Base-by-base conservation (phyloP, 495 filamentous ascomycete species). In the Chlorociboria aeruginascens region DNA sequence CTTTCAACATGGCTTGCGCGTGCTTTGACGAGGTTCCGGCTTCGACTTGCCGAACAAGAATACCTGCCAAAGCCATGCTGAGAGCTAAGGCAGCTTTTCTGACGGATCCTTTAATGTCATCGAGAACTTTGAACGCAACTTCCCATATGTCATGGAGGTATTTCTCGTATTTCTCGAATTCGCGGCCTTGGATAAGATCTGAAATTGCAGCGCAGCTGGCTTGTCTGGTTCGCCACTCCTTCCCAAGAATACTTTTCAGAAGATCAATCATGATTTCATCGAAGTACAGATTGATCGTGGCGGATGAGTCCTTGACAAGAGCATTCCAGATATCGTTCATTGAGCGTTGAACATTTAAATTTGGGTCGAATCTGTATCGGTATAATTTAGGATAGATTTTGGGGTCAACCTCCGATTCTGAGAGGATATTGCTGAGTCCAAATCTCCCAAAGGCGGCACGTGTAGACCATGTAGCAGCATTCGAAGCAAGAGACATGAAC, bases 251-350 rank as follows among this genome's bases (percentile, higher is more conserved):
- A 51, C 79, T 89, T 52, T 83, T 81, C 41, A 98, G 69, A 14
- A 95, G 69, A 59, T 95, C 88, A 14, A 77, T 66, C 69, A 97
- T 83, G 52, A 98, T 95, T 12, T 73, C 69, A 48, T 93, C 84
- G 54, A 94, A 94, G 60, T 93, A 68, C 7, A 66, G 66, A 53
- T 86, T 78, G 42, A 95, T 70, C 14, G 83, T 83, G 7, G 73
- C 71, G 2, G 74, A 77, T 8, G 83, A 72, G 49, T 95, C 87
- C 60, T 88, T 92, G 46, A 97, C 86, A 31, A 97, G 62, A 0
- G 90, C 81, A 56, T 83, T 85, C 92, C 92, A 97, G 53, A 98
- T 98, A 46, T 90, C 85, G 50, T 92, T 88, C 92, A 98, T 98
- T 4, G 89, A 89, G 37, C 81, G 79, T 58, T 86, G 85, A 16